phyloP scores from a whole-genome alignment of 2,329 filamentous ascomycete genomes.

The Colletotrichum cordylinicola region DNA sequence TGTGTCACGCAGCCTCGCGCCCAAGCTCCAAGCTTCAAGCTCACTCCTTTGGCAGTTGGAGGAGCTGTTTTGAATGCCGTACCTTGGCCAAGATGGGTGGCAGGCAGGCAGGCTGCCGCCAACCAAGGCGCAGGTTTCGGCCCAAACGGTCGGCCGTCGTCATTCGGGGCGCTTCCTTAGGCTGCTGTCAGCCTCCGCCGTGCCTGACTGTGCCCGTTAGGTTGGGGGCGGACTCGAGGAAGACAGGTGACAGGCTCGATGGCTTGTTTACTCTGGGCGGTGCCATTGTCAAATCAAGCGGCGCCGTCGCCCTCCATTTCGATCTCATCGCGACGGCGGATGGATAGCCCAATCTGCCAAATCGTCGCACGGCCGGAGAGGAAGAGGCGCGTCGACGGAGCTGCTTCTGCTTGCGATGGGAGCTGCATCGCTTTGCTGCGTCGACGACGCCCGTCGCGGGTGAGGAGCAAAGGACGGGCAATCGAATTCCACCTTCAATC shows the following conservation, averaged over 20 bases:
- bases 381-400: neutral
- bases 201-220: slow-evolving; percentile 25
- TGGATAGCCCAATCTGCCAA: slow-evolving; percentile 19
- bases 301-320: slow-evolving; percentile 30
- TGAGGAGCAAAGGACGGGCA: neutral
- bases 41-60: neutral
- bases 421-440: neutral
- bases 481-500: neutral
- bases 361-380: neutral
- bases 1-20: slow-evolving; percentile 18
- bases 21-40: neutral
- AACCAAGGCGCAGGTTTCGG: slow-evolving; percentile 13
- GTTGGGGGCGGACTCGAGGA: neutral
- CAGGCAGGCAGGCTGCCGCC: neutral
- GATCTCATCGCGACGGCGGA: slow-evolving; percentile 28
- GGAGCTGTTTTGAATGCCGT: neutral
- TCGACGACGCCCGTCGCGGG: neutral
- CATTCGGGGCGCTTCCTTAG: slow-evolving; percentile 22
- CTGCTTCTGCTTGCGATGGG: neutral
- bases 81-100: neutral
- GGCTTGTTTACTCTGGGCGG: slow-evolving; percentile 17
- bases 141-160: slow-evolving; percentile 2
- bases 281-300: slow-evolving; percentile 40
- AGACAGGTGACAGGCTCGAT: slow-evolving; percentile 12
- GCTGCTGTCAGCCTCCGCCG: slow-evolving; percentile 31